Conservation (phyloP, 108 stramenopile genomes). For the Nitzschia sp. region DNA sequence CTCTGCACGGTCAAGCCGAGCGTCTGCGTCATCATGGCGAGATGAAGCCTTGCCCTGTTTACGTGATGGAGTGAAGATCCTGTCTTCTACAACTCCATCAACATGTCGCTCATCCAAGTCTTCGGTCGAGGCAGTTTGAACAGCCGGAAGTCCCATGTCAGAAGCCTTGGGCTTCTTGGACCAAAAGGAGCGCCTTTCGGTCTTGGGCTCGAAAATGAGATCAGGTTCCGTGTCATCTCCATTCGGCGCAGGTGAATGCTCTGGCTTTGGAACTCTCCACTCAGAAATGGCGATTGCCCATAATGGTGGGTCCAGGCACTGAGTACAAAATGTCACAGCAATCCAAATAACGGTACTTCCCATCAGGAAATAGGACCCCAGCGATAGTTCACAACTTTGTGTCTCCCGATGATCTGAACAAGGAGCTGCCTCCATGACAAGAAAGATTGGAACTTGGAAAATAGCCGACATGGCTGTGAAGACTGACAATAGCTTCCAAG, state of each 20-base stretch:
- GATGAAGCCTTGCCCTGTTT: neutral
- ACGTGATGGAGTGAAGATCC: neutral
- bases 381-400: conserved; percentile 30
- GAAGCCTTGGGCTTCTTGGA: neutral
- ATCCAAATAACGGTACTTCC: conserved; percentile 32
- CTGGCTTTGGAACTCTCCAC: conserved; percentile 28
- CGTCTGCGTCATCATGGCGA: neutral
- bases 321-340: conserved; percentile 31
- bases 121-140: conserved; percentile 18
- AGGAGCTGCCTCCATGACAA: conserved; percentile 38
- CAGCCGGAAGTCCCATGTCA: conserved; percentile 24
- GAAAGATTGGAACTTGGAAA: conserved; percentile 36
- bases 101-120: conserved; percentile 4
- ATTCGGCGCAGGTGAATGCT: conserved; percentile 1
- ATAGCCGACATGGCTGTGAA: conserved; percentile 33
- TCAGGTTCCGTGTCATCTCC: neutral
- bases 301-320: conserved; percentile 34
- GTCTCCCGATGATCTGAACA: conserved; percentile 14
- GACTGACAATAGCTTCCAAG: conserved; percentile 34
- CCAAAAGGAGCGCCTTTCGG: neutral
- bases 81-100: neutral
- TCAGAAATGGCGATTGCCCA: conserved; percentile 30
- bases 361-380: conserved; percentile 29
- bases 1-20: neutral
- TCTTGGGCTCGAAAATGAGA: neutral